phyloP scores from a whole-genome alignment of 2,329 filamentous ascomycete genomes.

The Sclerotinia sclerotiorum region DNA sequence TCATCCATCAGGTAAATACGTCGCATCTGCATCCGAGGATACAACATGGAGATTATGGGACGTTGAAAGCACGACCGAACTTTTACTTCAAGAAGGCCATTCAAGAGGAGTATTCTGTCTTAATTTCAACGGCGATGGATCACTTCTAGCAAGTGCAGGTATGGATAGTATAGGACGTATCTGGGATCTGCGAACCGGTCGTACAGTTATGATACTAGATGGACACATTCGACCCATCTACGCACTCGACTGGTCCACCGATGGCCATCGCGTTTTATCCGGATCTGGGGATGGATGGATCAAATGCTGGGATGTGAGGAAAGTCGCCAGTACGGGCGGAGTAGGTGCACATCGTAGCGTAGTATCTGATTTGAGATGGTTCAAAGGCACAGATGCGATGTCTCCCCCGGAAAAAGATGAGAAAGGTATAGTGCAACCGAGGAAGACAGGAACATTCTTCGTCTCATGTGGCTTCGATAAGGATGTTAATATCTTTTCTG shows the following conservation, averaged over 20 bases:
- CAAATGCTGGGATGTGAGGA: conserved; percentile 96
- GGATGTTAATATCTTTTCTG: conserved; percentile 92
- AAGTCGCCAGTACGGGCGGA: conserved; percentile 77
- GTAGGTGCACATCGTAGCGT: conserved; percentile 90
- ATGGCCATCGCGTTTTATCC: conserved; percentile 89
- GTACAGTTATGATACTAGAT: conserved; percentile 94
- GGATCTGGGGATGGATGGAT: conserved; percentile 93
- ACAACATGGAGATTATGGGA: conserved; percentile 98
- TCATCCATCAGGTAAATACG: conserved; percentile 84
- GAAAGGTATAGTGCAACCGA: conserved; percentile 67
- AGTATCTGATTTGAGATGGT: conserved; percentile 92
- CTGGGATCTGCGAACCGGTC: conserved; percentile 90
- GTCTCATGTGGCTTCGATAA: conserved; percentile 90
- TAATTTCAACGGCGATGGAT: conserved; percentile 87
- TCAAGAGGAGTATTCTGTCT: conserved; percentile 90
- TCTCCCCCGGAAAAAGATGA: conserved; percentile 62
- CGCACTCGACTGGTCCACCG: conserved; percentile 85
- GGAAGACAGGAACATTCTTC: conserved; percentile 88
- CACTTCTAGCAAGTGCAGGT: conserved; percentile 85
- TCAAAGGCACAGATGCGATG: conserved; percentile 79
- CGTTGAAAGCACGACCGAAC: conserved; percentile 77
- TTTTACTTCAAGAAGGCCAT: conserved; percentile 90
- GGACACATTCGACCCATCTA: conserved; percentile 88
- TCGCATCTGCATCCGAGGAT: conserved; percentile 92
- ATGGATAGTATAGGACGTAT: conserved; percentile 92